A percentile compares a stretch with the other conserved stretches of the same genome.
Evolutionary conservation across 352 stramenopile species (phyloP).

Genomic region (Globisporangium perplexum): DNA sequence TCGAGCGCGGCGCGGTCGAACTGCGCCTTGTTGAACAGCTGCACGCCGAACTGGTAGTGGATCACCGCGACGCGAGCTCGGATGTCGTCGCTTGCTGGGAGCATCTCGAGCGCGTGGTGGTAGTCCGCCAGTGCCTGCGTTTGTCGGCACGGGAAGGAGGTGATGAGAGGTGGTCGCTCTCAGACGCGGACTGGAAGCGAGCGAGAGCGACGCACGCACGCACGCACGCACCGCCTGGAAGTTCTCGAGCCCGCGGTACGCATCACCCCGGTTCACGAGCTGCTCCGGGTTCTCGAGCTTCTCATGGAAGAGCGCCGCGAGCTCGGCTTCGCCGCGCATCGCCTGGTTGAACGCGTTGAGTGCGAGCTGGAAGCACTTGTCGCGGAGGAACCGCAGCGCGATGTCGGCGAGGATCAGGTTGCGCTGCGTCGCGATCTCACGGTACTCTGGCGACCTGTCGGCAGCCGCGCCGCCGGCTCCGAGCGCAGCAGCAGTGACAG

Average conservation of each 20-base stretch:
- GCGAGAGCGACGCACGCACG: too few relatives aligned
- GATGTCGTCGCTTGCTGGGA: constrained; percentile 42
- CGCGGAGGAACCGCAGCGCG: constrained; percentile 39
- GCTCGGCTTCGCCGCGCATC: constrained; percentile 48
- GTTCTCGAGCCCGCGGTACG: constrained; percentile 64
- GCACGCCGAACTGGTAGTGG: constrained; percentile 78
- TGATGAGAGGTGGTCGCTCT: neutral
- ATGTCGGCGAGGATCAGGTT: constrained; percentile 78
- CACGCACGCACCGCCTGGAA: constrained; percentile 49
- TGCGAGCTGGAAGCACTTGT: constrained; percentile 61
- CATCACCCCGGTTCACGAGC: constrained; percentile 68
- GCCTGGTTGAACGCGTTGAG: constrained; percentile 81
- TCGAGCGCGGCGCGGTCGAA: constrained; percentile 80
- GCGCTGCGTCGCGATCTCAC: constrained; percentile 60
- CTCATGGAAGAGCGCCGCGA: constrained; percentile 40
- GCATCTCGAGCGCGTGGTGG: constrained; percentile 56
- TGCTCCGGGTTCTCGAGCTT: constrained; percentile 40
- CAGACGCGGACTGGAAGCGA: neutral
- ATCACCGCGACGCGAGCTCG: constrained; percentile 62
- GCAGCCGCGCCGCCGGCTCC: neutral
- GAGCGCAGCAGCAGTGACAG: neutral
- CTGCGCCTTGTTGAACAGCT: constrained; percentile 66
- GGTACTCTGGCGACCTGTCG: constrained; percentile 47
- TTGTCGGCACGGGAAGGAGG: neutral
- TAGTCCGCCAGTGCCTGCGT: constrained; percentile 72